These are phyloP conservation scores for Hortaea werneckii DNA, from an alignment of 2,329 filamentous ascomycete species.

Conservation along the genomic window DNA sequence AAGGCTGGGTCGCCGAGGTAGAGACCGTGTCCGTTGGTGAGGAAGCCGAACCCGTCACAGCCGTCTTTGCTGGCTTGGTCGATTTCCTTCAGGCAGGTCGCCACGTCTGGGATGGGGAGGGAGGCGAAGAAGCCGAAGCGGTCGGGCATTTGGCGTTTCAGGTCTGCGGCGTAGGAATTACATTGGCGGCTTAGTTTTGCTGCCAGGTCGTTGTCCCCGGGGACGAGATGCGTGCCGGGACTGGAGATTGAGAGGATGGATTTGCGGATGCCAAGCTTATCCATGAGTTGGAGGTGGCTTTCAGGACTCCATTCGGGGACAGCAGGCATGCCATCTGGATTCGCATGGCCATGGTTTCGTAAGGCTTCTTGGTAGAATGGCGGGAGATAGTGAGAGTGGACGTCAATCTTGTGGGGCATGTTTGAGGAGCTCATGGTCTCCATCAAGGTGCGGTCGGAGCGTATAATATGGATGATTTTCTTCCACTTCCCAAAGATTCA, in stretches of 20 bases:
- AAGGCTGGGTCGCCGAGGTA: conserved; percentile 42
- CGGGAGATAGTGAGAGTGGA: conserved; percentile 40
- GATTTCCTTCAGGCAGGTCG: conserved; percentile 40
- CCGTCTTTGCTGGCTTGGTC: conserved; percentile 31
- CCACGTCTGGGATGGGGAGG: conserved; percentile 42
- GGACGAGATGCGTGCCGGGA: conserved; percentile 41
- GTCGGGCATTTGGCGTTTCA: conserved; percentile 28
- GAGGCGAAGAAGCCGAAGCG: conserved; percentile 46
- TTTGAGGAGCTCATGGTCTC: conserved; percentile 1
- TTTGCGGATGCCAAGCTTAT: conserved; percentile 37
- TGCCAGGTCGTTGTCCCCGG: conserved; percentile 28
- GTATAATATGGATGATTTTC: too few relatives aligned
- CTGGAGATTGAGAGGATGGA: conserved; percentile 46
- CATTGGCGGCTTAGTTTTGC: conserved; percentile 30
- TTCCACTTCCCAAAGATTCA: too few relatives aligned
- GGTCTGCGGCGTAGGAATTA: conserved; percentile 32
- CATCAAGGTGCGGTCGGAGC: too few relatives aligned
- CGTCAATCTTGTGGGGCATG: conserved; percentile 32
- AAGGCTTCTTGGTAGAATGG: conserved; percentile 32
- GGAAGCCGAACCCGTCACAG: conserved; percentile 42
- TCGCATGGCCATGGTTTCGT: conserved; percentile 30
- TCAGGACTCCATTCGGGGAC: conserved; percentile 35
- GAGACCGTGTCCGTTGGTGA: conserved; percentile 44
- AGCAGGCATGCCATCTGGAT: conserved; percentile 42
- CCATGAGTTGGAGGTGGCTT: conserved; percentile 43